Evolutionary conservation across 306 rosid species (phyloP), one percentile per base, ranked within the genome.

Genomic region (Malus sylvestris): DNA sequence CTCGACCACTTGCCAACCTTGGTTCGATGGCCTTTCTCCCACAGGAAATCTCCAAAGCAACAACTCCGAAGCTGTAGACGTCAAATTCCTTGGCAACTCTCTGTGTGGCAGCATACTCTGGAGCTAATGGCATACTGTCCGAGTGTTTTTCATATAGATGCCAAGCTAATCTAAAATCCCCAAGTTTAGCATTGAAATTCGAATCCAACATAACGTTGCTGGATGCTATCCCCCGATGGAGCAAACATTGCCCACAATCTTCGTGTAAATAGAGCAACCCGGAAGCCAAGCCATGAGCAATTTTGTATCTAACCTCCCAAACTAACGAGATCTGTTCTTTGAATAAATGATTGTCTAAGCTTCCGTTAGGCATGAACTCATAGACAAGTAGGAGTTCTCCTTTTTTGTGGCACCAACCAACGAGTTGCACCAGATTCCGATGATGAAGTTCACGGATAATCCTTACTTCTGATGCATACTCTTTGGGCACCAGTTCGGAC

Each of bases 1-100:
- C 20, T 16, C 71, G 35, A 6, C 55, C 42, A 33, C 63, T 67
- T 2, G 1, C 45, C 2, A 12, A 49, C 0, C 29, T 13, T 3
- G 3, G 29, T 19, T 73, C 27, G 8, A 76, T 67, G 42, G 60
- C 29, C 70, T 70, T 84, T 74, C 84, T 86, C 42, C 88, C 90
- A 16, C 79, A 69, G 0, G 83, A 83, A 42, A 84, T 74, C 70
- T 87, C 86, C 81, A 83, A 72, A 59, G 73, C 55, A 20, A 86
- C 84, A 20, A 86, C 29, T 8, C 89, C 85, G 13, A 86, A 83
- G 49, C 74, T 76, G 22, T 40, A 68, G 2, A 76, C n/a, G 7
- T 76, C 80, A 6, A 59, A 53, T 16, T 23, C 18, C 7, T 68
- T 76, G 4, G 68, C 10, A 53, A 20, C 74, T 1, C 19, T n/a